Evolutionary conservation across 208 protist genomes (phyloP), one percentile per base, ranked within the genome.

Genomic region (Lotmaria passim): DNA sequence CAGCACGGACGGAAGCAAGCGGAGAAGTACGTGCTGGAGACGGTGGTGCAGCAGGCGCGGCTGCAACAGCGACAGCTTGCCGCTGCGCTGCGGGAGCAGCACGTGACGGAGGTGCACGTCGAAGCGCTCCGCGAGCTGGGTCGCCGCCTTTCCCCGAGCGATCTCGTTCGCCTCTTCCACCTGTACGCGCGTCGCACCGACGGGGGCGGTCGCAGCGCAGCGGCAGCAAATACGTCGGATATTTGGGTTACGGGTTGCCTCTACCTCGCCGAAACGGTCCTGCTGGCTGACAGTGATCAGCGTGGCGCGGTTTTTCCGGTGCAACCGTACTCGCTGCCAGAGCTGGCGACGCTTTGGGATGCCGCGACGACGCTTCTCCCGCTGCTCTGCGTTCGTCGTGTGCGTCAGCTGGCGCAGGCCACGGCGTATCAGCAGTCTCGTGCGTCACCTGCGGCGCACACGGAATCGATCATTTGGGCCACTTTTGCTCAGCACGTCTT

Each of bases 11-110:
- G 24, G 21, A 19, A 65, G 19, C 6, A 60, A 0, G 82, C 69
- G n/a, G 78, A 79, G 66, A 31, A 39, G 26, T 86, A 79, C 46
- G 23, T 93, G 15, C 65, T 89, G n/a, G 72, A 82, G 6, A 93
- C 79, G 15, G 77, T 86, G 52, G 74, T 86, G 15, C 79, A 89
- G 73, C 86, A 82, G 21, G 76, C 80, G 15, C 83, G 91, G 28
- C 73, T 96, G 56, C 76, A 91, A 57, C 87, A 92, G 52, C 85
- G 90, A 11, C 80, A 83, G 76, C 82, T 95, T 33, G 63, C 76
- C 17, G 78, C 79, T 33, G 86, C 85, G 15, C 85, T 95, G 55
- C 90, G 85, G 1, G 64, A 72, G 26, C 73, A 78, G 31, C 71
- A 85, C 36, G 33, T 90, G 21, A 73, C 70, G 33, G 76, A 78